Evolutionary conservation across 768 basidiomycete species (phyloP), one percentile per base, ranked within the genome.

Genomic region (Calvatia gigantea): DNA sequence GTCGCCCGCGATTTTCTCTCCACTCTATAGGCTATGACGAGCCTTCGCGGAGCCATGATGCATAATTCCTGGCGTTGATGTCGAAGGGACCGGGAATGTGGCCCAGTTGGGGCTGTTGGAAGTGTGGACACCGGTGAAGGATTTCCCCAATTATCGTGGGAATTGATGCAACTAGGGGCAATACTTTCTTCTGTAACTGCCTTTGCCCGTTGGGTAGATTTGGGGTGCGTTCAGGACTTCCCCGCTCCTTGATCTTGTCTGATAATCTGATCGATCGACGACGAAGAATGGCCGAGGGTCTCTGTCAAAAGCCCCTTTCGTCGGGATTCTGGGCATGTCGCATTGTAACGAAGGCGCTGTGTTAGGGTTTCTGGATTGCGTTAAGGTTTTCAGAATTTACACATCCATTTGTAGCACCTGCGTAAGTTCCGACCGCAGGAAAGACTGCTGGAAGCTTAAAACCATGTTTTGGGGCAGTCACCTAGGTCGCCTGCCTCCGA

Each of bases 331-430:
- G 73, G 73, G 58, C 67, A 61, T 28, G 55, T 54, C 5, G 74
- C 72, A 25, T 75, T 63, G 75, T 75, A 54, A 6, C 27, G 55
- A 37, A 12, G 35, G 21, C 42, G 9, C 21, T n/a, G 33, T 21
- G 38, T 28, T 37, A 15, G 46, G 17, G 11, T 55, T 39, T 44
- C 41, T 21, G 31, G 3, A 4, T 25, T 29, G 50, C 4, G 55
- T 28, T 3, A 37, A 32, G 41, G 39, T n/a, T 28, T 6, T 14
- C 7, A 27, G 11, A 5, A 45, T 48, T 3, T n/a, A n/a, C 8
- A 57, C 67, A 60, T 62, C 73, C 75, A 61, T 75, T 73, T 23
- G 72, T 66, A 37, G 74, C 71, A 60, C 75, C 74, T 4, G 73
- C 74, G 54, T 73, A 75, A 12, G 74, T 75, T 32, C 61, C 57